These are phyloP conservation scores for Cordyceps pruinosa DNA, from an alignment of 2,329 filamentous ascomycete genomes.

Conservation along the genomic window DNA sequence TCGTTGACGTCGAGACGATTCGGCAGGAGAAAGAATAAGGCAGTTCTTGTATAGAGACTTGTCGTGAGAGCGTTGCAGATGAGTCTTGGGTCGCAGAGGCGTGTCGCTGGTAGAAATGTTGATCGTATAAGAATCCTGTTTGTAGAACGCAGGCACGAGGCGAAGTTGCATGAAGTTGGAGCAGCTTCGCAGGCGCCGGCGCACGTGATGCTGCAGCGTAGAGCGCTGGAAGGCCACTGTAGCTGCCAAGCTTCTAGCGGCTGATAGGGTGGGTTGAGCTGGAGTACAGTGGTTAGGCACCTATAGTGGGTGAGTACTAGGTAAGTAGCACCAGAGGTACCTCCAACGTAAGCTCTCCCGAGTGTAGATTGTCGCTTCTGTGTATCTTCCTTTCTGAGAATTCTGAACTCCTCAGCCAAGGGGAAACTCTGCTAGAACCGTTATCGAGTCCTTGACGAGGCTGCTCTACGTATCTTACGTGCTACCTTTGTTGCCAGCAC, in stretches of 20 bases:
- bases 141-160: neutral
- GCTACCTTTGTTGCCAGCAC: no score
- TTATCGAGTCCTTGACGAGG: no score
- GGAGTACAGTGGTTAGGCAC: neutral
- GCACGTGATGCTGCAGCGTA: neutral
- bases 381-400: no score
- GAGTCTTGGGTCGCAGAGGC: neutral
- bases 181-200: neutral
- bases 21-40: no score
- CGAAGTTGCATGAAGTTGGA: neutral
- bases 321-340: no score
- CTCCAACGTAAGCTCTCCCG: no score
- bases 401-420: no score
- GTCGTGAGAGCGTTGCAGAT: neutral
- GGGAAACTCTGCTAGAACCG: no score
- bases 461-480: no score
- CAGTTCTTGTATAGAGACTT: neutral
- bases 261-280: neutral
- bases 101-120: neutral
- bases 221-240: neutral
- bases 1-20: neutral
- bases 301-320: no score
- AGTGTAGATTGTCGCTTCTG: no score
- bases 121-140: neutral
- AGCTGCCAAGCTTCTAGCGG: neutral